These are phyloP conservation scores for Tricholoma matsutake DNA, from an alignment of 768 basidiomycete genomes.

Conservation along the genomic window DNA sequence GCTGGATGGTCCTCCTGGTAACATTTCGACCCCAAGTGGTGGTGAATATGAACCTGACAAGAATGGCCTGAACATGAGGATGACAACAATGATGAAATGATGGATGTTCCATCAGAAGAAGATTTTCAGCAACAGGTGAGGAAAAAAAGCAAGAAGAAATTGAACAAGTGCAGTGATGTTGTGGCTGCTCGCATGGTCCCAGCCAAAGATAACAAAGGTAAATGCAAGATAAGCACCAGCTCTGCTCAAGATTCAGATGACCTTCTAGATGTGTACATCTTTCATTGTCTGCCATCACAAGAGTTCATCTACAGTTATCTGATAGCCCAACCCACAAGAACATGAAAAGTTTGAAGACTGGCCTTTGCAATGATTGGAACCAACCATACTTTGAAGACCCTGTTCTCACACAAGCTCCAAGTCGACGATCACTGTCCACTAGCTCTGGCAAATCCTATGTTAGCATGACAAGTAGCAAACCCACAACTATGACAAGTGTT, in stretches of 20 bases:
- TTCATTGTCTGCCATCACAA: too few relatives aligned
- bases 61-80: too few relatives aligned
- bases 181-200: neutral
- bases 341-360: neutral
- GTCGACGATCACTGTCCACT: neutral
- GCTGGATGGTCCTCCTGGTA: too few relatives aligned
- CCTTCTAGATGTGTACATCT: neutral
- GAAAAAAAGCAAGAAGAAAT: neutral
- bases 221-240: neutral
- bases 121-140: too few relatives aligned
- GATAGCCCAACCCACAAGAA: too few relatives aligned
- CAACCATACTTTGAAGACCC: neutral
- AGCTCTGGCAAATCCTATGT: neutral
- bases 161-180: neutral
- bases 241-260: too few relatives aligned
- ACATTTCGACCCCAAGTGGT: too few relatives aligned
- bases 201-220: neutral
- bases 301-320: too few relatives aligned
- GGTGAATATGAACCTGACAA: too few relatives aligned
- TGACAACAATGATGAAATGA: too few relatives aligned
- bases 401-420: neutral
- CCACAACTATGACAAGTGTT: neutral
- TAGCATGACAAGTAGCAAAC: neutral
- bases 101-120: too few relatives aligned
- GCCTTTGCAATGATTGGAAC: neutral